phyloP scores from a whole-genome alignment of 1,139 yeast genomes.

The Sporopachydermia cereana region DNA sequence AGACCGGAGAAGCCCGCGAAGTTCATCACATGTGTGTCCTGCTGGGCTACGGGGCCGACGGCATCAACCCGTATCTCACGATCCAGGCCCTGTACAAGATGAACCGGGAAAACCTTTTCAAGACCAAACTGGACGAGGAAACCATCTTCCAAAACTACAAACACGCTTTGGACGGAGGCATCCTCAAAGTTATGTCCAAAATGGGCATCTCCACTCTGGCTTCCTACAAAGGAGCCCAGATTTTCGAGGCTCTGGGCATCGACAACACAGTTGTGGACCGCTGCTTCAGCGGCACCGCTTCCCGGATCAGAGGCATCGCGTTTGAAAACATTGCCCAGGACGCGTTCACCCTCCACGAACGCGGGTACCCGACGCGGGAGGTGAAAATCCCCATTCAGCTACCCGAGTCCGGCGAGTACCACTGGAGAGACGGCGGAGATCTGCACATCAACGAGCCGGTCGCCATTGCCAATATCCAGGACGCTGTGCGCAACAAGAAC shows the following conservation, averaged over 20 bases:
- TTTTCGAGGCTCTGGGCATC: constrained; percentile 92
- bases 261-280: constrained; percentile 92
- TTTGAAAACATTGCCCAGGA: constrained; percentile 95
- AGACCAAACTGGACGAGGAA: constrained; percentile 42
- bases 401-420: constrained; percentile 95
- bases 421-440: constrained; percentile 98
- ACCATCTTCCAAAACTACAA: constrained; percentile 66
- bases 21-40: constrained; percentile 93
- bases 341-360: constrained; percentile 85
- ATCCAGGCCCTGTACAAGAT: constrained; percentile 80
- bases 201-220: constrained; percentile 99
- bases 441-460: constrained; percentile 90
- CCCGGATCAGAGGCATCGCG: constrained; percentile 90
- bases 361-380: constrained; percentile 75
- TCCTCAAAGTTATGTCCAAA: constrained; percentile 93
- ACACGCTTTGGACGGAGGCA: constrained; percentile 78
- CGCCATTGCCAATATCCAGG: constrained; percentile 91
- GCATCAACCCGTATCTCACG: constrained; percentile 85
- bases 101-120: constrained; percentile 69
- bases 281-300: constrained; percentile 95
- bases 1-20: constrained; percentile 96
- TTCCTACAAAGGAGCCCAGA: constrained; percentile 96
- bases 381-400: constrained; percentile 62
- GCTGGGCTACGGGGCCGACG: constrained; percentile 97
- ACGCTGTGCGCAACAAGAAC: constrained; percentile 93